Conservation (phyloP, 768 basidiomycete genomes). For the Auriculariales sp. region DNA sequence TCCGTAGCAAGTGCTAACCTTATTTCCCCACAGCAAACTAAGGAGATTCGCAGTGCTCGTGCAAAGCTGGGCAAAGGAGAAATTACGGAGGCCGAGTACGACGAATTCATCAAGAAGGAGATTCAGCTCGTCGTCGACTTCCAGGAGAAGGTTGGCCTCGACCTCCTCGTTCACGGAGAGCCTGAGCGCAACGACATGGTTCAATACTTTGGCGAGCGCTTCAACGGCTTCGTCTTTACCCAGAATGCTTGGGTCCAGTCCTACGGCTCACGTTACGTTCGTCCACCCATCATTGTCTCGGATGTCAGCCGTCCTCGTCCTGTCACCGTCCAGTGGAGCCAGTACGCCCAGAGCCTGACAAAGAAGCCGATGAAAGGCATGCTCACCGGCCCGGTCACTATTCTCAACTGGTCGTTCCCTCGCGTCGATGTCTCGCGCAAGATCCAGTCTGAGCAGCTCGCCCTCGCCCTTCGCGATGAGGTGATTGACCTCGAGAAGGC, state of each 20-base stretch:
- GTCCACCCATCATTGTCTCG: conserved; percentile 95
- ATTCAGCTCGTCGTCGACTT: conserved; percentile 85
- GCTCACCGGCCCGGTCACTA: conserved; percentile 95
- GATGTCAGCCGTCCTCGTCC: conserved; percentile 86
- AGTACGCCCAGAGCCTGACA: conserved; percentile 90
- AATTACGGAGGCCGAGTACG: conserved; percentile 74
- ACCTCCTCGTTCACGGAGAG: conserved; percentile 96
- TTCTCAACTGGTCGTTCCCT: conserved; percentile 99
- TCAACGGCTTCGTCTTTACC: conserved; percentile 93
- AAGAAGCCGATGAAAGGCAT: conserved; percentile 98
- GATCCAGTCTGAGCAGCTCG: conserved; percentile 95
- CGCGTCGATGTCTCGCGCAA: conserved; percentile 95
- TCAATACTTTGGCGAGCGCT: conserved; percentile 97
- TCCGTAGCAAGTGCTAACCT: conserved; percentile 7
- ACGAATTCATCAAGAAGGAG: conserved; percentile 97
- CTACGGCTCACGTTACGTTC: conserved; percentile 98
- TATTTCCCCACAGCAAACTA: conserved; percentile 62
- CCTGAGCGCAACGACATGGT: conserved; percentile 99
- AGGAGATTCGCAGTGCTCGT: conserved; percentile 95
- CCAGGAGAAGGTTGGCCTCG: conserved; percentile 94
- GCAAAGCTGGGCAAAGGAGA: conserved; percentile 89
- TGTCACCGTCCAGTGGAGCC: conserved; percentile 95
- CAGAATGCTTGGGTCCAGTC: conserved; percentile 99
- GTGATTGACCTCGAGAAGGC: conserved; percentile 94
- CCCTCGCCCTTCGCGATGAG: conserved; percentile 94